phyloP scores from a whole-genome alignment of 768 basidiomycete species.

The Phanerochaete sordida region DNA sequence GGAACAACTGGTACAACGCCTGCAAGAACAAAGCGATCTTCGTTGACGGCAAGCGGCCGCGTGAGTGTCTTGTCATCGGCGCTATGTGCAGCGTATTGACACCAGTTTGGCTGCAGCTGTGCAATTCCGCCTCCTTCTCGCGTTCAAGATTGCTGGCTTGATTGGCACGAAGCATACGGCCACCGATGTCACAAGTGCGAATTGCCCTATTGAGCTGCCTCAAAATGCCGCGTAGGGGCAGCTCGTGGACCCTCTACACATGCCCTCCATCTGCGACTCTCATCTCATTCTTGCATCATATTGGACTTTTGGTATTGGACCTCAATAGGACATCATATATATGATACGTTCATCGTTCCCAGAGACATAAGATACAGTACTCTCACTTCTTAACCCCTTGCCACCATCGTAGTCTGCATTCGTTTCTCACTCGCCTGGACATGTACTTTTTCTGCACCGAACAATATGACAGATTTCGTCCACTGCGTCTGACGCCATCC shows the following conservation, averaged over 20 bases:
- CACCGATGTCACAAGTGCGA: constrained; percentile 53
- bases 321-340: not conserved
- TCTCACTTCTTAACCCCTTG: not conserved
- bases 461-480: not conserved
- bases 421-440: not conserved
- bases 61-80: constrained; percentile 38
- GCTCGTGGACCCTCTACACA: not conserved
- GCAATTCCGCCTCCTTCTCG: constrained; percentile 60
- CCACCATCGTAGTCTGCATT: not conserved
- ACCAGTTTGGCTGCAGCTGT: constrained; percentile 30
- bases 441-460: constrained; percentile 1
- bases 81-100: not conserved
- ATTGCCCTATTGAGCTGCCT: constrained; percentile 69
- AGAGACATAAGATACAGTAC: not conserved
- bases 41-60: constrained; percentile 48
- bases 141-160: constrained; percentile 71
- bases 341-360: not conserved
- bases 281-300: not conserved
- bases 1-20: constrained; percentile 72
- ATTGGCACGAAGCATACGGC: constrained; percentile 48
- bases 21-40: constrained; percentile 61
- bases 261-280: not conserved
- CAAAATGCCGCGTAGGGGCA: constrained; percentile 40
- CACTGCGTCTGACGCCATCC: not conserved
- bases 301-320: not conserved